phyloP scores from a whole-genome alignment of 768 basidiomycete species.

The Sporobolomyces pararoseus region DNA sequence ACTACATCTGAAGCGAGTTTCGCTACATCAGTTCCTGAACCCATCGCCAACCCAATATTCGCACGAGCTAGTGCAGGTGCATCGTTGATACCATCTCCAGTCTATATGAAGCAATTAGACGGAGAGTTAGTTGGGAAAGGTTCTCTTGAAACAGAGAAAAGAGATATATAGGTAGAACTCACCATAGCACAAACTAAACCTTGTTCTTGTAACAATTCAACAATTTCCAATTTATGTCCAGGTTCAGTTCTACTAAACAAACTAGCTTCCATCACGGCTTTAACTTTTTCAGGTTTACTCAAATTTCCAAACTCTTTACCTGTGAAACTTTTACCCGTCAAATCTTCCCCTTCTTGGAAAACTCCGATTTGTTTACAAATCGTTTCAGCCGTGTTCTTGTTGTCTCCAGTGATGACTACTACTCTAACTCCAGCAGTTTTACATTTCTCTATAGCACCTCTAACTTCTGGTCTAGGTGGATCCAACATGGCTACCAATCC shows the following conservation, averaged over 20 bases:
- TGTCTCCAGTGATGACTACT: conserved; percentile 96
- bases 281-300: conserved; percentile 71
- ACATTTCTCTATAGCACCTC: conserved; percentile 79
- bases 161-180: conserved; percentile 32
- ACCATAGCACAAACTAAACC: conserved; percentile 96
- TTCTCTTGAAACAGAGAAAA: conserved; percentile 11
- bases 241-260: conserved; percentile 94
- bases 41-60: conserved; percentile 98
- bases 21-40: conserved; percentile 92
- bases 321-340: conserved; percentile 88
- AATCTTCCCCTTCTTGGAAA: conserved; percentile 70
- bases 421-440: conserved; percentile 89
- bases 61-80: conserved; percentile 95
- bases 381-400: conserved; percentile 94
- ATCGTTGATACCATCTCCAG: conserved; percentile 96
- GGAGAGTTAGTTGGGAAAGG: too few species aligned
- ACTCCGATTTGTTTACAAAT: conserved; percentile 96
- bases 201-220: conserved; percentile 84
- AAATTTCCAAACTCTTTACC: conserved; percentile 85
- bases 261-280: conserved; percentile 79
- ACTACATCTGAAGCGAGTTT: conserved; percentile 99
- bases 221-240: conserved; percentile 86
- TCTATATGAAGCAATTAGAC: conserved; percentile 56
- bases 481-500: conserved; percentile 97
- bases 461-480: conserved; percentile 91